Base-by-base conservation (phyloP, 192 early-diverging fungal species). In the Oehlia diaphana region DNA sequence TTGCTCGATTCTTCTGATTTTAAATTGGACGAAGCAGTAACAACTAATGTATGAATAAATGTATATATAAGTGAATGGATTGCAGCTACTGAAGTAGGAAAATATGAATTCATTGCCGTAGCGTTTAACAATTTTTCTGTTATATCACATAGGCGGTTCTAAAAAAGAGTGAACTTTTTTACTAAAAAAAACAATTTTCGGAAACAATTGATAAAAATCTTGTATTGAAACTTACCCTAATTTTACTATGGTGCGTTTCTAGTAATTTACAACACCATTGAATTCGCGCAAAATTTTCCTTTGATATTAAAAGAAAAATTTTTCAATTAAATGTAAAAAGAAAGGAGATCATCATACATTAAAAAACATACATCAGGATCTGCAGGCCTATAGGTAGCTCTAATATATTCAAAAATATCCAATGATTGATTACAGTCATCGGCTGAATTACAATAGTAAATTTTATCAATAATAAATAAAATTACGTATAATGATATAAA, bases 341-440 rank as follows among this genome's bases (percentile, higher is more conserved):
- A 37, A 33, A 64, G 64, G 39, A 13, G 42, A 63, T 26, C n/a
- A n/a, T 74, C 9, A 21, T 35, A 14, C 1, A 63, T 14, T 19
- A 74, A 61, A 9, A 53, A 13, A 5, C 37, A 23, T 65, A 86
- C 84, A 58, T 69, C 67, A 21, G 74, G 23, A 68, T 84, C 77
- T 13, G 72, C 9, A 33, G 77, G 28, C 9, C 31, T 74, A 69
- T 78, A 86, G 19, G 76, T 68, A 16, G 67, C 39, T 14, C 63
- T 79, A n/a, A 86, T 82, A 61, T 82, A 82, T 39, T 84, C 85
- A 77, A 86, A 84, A 10, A 82, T 76, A 66, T 84, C 83, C 13
- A 86, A 69, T 4, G 85, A 78, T 73, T 82, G 74, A 42, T 76
- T 72, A 66, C 85, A 84, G 26, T 84, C 83, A 53, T 75, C 26